Evolutionary conservation across 169 alveolate species (phyloP), one percentile per base, ranked within the genome.

Genomic region (Eimeria necatrix): DNA sequence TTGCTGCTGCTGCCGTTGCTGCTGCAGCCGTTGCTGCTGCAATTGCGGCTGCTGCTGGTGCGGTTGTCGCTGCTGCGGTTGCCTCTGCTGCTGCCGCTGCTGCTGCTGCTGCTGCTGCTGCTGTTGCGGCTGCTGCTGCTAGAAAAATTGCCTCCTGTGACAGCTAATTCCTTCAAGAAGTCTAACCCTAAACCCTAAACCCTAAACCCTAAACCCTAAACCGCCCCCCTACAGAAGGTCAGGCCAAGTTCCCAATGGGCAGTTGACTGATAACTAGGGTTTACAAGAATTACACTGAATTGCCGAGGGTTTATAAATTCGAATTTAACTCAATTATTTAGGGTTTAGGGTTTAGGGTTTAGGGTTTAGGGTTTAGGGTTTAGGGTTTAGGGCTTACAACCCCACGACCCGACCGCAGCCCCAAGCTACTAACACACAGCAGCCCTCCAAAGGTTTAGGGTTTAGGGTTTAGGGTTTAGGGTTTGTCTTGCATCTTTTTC

Each of bases 381-480:
- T 18, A 56, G 78, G 12, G 12, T 12, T 68, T 68, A n/a, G 32
- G 68, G 68, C 20, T 3, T 18, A 56, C 68, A 68, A 18, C 46
- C n/a, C n/a, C 78, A 68, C 46, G 14, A 68, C 78, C 78, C 20
- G 20, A 12, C 12, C 12, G 22, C 68, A 56, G 22, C 12, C 20
- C 20, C 12, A 10, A 10, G 20, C 68, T 18, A 0, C 12, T 56
- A 68, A 68, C 78, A 14, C 78, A 14, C 41, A n/a, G 41, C 78
- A 68, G 12, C 46, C n/a, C 32, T 68, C 12, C 46, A 0, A 3
- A 1, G 68, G 68, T 56, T 56, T 56, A 56, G 78, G 78, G 32
- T 14, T 68, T n/a, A 68, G 78, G 78, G 32, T 14, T 68, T n/a
- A 68, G 32, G 32, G n/a, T 68, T 68, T 68, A n/a, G 78, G 78